Percentiles rank a stretch among this genome's conserved stretches.
These are phyloP conservation scores for Arthonia radiata DNA, from an alignment of 495 filamentous ascomycete genomes.

Conservation along the genomic window DNA sequence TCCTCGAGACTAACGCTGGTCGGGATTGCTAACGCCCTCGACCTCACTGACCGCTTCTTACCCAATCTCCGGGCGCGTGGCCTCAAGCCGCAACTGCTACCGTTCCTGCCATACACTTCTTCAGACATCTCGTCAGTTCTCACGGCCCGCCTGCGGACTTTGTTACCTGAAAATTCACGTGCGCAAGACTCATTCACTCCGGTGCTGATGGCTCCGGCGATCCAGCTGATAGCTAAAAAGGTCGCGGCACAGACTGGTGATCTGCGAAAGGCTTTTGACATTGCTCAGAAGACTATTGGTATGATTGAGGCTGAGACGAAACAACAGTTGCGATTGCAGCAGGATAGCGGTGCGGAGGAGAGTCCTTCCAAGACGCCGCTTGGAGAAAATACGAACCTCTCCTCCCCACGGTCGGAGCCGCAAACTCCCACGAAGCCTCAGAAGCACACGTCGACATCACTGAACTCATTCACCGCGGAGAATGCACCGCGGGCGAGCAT, in stretches of 20 bases:
- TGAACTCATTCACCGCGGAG: constrained; percentile 12
- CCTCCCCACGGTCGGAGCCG: constrained; percentile 22
- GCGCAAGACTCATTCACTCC: constrained; percentile 33
- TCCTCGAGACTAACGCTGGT: constrained; percentile 59
- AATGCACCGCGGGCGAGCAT: constrained; percentile 81
- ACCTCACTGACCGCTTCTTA: constrained; percentile 84
- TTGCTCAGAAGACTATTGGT: constrained; percentile 74
- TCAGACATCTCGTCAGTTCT: constrained; percentile 74
- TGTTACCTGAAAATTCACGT: constrained; percentile 21
- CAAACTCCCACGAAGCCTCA: constrained; percentile 9
- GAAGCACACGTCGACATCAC: constrained; percentile 9
- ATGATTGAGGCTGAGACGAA: constrained; percentile 64
- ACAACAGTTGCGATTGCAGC: constrained; percentile 19
- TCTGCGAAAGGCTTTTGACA: constrained; percentile 82
- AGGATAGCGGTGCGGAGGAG: constrained; percentile 12
- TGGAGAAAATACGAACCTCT: constrained; percentile 43
- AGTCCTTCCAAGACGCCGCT: constrained; percentile 30
- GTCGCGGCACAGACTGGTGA: constrained; percentile 84
- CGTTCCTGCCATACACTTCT: constrained; percentile 80
- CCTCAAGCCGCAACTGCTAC: constrained; percentile 66
- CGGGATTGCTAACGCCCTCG: constrained; percentile 90
- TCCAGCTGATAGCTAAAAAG: constrained; percentile 82
- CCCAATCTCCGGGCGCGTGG: constrained; percentile 82
- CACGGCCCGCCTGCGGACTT: constrained; percentile 50
- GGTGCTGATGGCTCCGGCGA: constrained; percentile 78